Evolutionary conservation across 805 yeast species (phyloP).

Genomic region (Maudiozyma pseudohumilis): DNA sequence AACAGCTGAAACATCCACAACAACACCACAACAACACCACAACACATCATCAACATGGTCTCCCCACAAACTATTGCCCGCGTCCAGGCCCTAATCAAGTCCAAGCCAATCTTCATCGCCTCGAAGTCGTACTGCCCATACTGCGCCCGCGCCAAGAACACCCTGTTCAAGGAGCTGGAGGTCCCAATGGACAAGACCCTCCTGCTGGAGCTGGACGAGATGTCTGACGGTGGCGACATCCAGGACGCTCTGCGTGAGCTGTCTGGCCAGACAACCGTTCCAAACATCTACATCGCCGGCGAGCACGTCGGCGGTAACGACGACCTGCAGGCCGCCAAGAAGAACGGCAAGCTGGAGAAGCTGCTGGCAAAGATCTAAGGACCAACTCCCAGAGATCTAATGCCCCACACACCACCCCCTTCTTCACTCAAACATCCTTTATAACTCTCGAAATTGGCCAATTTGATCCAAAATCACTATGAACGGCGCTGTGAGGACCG

Average conservation of each 20-base stretch:
- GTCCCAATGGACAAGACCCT: slow-evolving; percentile 35
- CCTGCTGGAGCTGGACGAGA: slow-evolving; percentile 37
- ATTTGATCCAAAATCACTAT: too few species aligned
- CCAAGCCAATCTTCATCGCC: slow-evolving; percentile 67
- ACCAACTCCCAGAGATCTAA: not conserved
- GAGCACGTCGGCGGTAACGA: slow-evolving; percentile 94
- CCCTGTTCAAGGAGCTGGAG: slow-evolving; percentile 32
- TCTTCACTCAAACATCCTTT: too few species aligned
- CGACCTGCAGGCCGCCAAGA: slow-evolving; percentile 65
- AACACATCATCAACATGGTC: slow-evolving; percentile 34
- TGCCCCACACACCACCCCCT: too few species aligned
- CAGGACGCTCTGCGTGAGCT: slow-evolving; percentile 69
- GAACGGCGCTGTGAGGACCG: not conserved
- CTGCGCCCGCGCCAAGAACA: slow-evolving; percentile 39
- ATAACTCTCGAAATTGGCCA: too few species aligned
- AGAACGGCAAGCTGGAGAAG: slow-evolving; percentile 47
- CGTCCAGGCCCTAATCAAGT: slow-evolving; percentile 54
- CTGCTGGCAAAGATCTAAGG: slow-evolving; percentile 15
- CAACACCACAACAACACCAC: not conserved
- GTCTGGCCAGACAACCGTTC: slow-evolving; percentile 90
- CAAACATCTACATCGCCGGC: slow-evolving; percentile 82
- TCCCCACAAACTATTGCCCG: slow-evolving; percentile 46
- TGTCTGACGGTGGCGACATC: slow-evolving; percentile 67
- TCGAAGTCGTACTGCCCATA: slow-evolving; percentile 71
- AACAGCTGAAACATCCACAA: too few species aligned